Base-by-base conservation (phyloP, 116 monocot genomes). In the Posidonia oceanica region DNA sequence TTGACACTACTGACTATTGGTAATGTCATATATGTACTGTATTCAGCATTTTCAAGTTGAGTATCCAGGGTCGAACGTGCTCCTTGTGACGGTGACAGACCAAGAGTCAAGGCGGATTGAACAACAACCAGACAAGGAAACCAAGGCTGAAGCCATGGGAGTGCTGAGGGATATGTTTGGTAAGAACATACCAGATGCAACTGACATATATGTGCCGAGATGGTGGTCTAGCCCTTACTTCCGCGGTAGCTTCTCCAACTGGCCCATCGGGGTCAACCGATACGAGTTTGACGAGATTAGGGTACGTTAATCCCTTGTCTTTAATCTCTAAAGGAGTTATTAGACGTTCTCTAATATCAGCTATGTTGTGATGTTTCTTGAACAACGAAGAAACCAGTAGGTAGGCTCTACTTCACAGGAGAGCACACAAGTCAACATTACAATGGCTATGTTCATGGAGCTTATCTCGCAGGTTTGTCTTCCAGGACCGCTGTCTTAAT, bases 361-460 rank as follows among this genome's bases (percentile, higher is more conserved):
- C 29, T 29, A 5, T 15, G 11, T 62, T 40, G 18, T 14, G 61
- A 62, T 10, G 61, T 41, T 4, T 41, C 14, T 66, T 62, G 2
- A 18, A 13, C 1, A 44, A 40, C 3, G 5, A 67, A 94, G 94
- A 85, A 79, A 15, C 94, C 87, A n/a, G 81, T 94, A 4, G 87
- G 79, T 42, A 85, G 78, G 55, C 74, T 89, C 44, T 89, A 89
- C 68, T 94, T 94, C 75, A 94, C 90, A 3, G 90, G 90, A 5
- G 94, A 94, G 54, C 90, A 90, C 72, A 94, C 94, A 1, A 90
- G 87, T 16, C 76, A 75, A 66, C 82, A 76, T 23, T 94, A 94
- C 70, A 94, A 90, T 75, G 94, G 90, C 29, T 90, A 90, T 66
- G 94, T 94, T 48, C 90, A 94, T 61, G 90, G 90, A 7, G 90